Evolutionary conservation across 306 rosid species (phyloP).

Genomic region (Quercus agrifolia): DNA sequence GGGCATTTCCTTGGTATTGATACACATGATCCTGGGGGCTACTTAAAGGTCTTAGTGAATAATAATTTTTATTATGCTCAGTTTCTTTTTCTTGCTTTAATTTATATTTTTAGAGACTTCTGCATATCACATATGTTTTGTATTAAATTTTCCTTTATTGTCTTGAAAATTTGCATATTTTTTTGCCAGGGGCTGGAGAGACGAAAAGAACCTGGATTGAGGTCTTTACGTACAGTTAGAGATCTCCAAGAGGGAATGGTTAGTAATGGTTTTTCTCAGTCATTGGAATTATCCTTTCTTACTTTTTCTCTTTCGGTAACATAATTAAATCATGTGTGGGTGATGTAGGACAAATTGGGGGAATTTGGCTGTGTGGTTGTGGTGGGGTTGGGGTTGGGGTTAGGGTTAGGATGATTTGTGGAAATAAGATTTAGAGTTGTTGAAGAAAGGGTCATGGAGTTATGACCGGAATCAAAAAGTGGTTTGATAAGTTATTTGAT

Average conservation of each 20-base stretch:
- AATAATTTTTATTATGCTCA: conserved; percentile 12
- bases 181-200: conserved; percentile 60
- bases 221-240: conserved; percentile 60
- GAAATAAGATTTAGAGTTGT: no score
- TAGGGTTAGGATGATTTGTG: no score
- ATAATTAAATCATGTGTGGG: not conserved
- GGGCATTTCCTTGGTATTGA: conserved; percentile 97
- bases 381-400: no score
- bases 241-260: conserved; percentile 85
- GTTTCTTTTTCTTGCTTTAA: conserved; percentile 13
- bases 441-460: no score
- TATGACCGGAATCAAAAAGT: no score
- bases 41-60: conserved; percentile 49
- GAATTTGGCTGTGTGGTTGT: no score
- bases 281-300: not conserved
- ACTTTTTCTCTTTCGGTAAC: not conserved
- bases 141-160: conserved; percentile 3
- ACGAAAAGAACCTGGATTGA: conserved; percentile 76
- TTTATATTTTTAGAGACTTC: not conserved
- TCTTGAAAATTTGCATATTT: conserved; percentile 14
- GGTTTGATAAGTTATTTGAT: no score
- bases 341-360: no score
- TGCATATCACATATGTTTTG: not conserved
- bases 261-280: conserved; percentile 26
- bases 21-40: conserved; percentile 98